Evolutionary conservation across 2,329 filamentous ascomycete genomes (phyloP).

Genomic region (Fusarium tjaetaba): DNA sequence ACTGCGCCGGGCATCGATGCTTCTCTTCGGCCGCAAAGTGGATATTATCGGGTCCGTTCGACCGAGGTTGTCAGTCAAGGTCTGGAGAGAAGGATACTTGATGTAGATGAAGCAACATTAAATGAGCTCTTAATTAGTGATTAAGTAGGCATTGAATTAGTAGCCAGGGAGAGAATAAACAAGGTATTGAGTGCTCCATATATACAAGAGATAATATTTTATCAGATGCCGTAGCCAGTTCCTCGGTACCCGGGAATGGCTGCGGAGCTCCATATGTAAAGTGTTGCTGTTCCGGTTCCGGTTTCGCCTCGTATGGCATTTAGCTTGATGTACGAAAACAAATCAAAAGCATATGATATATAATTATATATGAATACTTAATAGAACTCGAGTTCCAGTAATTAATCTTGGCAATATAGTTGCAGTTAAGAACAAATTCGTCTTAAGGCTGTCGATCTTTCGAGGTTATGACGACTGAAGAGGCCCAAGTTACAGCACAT

Average conservation of each 20-base stretch:
- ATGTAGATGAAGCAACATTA: not conserved
- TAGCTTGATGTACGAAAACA: not conserved
- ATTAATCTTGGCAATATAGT: not conserved
- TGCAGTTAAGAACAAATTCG: not conserved
- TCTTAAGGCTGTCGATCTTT: not conserved
- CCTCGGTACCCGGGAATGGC: conserved; percentile 27
- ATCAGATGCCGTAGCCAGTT: conserved; percentile 23
- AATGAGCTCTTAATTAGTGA: no score
- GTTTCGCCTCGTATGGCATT: not conserved
- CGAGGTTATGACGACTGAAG: not conserved
- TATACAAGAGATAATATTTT: not conserved
- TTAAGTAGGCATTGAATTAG: no score
- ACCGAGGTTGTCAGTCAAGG: conserved; percentile 10
- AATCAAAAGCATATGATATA: not conserved
- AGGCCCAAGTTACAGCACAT: conserved; percentile 5
- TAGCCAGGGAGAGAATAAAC: accelerated
- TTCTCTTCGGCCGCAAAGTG: conserved; percentile 21
- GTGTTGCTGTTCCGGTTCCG: not conserved
- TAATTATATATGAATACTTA: not conserved
- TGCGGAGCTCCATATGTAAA: conserved; percentile 3
- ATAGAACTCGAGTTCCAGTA: not conserved
- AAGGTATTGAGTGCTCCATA: not conserved
- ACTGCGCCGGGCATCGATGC: conserved; percentile 17
- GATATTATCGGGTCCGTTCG: conserved; percentile 33
- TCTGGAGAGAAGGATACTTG: not conserved